Base-by-base conservation (phyloP, 495 filamentous ascomycete species). In the Hyaloscypha hepaticicola region DNA sequence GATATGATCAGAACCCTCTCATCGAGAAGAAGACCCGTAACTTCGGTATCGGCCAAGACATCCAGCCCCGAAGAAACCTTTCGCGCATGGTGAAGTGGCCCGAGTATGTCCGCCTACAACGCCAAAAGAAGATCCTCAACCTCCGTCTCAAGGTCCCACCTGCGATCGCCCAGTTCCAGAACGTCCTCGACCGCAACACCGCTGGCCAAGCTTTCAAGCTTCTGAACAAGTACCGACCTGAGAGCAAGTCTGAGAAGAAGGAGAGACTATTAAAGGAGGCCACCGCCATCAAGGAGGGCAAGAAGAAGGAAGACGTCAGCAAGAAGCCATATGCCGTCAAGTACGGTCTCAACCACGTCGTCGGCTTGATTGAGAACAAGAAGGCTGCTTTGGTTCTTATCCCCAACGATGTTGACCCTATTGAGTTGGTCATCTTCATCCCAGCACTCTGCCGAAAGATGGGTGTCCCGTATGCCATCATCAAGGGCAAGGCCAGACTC, bases 311-410 rank as follows among this genome's bases (percentile, higher is more conserved):
- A 85, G 95, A 97, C 77, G 93, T 96, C 74, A 90, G 86, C 89
- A 98, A 98, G 91, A 99, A 99, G 88, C 95, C 95, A 72, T 98
- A 97, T 81, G 83, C 90, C 73, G 95, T 94, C 85, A 98, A 99
- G 88, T 98, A 96, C 80, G 96, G 96, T 82, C 88, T 99, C 72
- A 99, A 99, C 87, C 96, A 99, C 85, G 95, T 99, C 73, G 96
- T 99, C 70, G 96, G 95, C 67, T 86, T 99, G 70, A 93, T 99
- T 77, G 96, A 99, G 89, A 98, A 97, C 86, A 99, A 98, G 92
- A 99, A 99, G 89, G 94, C 96, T 65, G 86, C 89, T 61, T 84
- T 99, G 70, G 96, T 99, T 76, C 85, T 99, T 71, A 98, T 99
- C 77, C 90, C 96, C 75, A 96, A 99, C 83, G 96, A 99, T 78